phyloP scores from a whole-genome alignment of 179 eudicot species.

The Corrigiola litoralis region DNA sequence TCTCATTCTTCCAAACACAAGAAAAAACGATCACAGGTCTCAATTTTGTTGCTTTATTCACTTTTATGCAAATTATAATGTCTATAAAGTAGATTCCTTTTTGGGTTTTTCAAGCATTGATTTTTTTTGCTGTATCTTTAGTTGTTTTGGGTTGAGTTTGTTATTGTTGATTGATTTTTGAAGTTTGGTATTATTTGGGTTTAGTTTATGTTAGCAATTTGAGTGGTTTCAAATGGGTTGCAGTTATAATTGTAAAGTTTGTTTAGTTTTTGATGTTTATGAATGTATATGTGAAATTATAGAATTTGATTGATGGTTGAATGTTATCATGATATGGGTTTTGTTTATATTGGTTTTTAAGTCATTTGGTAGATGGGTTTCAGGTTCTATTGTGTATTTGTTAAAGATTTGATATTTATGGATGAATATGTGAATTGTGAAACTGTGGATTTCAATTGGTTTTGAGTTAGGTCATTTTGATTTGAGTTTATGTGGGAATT shows the following conservation, averaged over 20 bases:
- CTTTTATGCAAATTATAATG: background rate
- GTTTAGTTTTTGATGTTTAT: background rate
- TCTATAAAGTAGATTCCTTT: background rate
- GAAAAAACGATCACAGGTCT: constrained; percentile 30
- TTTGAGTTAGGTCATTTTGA: background rate
- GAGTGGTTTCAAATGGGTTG: background rate
- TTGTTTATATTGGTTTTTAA: no score
- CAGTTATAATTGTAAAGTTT: background rate
- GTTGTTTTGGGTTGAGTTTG: background rate
- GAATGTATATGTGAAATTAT: constrained; percentile 3
- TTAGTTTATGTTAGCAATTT: background rate
- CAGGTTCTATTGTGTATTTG: no score
- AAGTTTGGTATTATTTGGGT: background rate
- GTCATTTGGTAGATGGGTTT: no score
- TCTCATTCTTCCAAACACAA: constrained; percentile 36
- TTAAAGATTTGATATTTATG: no score
- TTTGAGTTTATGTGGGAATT: background rate
- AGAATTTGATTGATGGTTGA: constrained; percentile 18
- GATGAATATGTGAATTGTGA: no score
- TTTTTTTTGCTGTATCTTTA: background rate
- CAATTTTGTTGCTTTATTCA: background rate
- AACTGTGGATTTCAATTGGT: background rate
- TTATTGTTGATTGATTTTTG: background rate
- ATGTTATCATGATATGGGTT: no score
- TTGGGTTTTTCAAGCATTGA: background rate